Conservation (phyloP, 805 yeast species). For the Blastobotrys terrestris region DNA sequence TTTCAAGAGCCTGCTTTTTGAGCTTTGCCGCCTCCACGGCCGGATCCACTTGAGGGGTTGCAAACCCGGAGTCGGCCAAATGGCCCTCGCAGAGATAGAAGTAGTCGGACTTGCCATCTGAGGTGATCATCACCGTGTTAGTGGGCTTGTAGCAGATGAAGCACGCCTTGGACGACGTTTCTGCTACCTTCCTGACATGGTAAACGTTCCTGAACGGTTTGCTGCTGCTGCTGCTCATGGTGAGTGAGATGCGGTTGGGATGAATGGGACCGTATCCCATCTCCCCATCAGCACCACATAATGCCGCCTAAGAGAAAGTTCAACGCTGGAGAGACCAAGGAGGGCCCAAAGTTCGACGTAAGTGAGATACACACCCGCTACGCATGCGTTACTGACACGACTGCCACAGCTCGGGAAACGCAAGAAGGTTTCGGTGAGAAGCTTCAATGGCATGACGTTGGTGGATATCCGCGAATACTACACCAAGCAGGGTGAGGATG, state of each 20-base stretch:
- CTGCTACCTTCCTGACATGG: constrained; percentile 41
- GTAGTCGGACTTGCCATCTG: constrained; percentile 41
- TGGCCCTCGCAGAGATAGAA: constrained; percentile 50
- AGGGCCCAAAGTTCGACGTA: constrained; percentile 2
- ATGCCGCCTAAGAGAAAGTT: constrained; percentile 1
- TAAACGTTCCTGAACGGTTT: constrained; percentile 39
- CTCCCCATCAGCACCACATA: neutral
- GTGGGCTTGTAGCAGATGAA: constrained; percentile 50
- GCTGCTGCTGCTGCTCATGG: neutral
- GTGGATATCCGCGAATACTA: constrained; percentile 86
- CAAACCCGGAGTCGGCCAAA: constrained; percentile 43
- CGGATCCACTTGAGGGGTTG: constrained; percentile 36
- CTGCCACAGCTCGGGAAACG: constrained; percentile 45
- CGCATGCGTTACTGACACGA: neutral
- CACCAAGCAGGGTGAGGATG: constrained; percentile 39
- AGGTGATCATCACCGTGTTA: constrained; percentile 41
- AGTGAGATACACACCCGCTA: neutral
- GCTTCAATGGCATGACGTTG: constrained; percentile 57
- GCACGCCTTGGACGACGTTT: constrained; percentile 41
- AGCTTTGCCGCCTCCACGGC: constrained; percentile 31
- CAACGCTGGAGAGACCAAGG: neutral
- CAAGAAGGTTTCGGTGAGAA: constrained; percentile 68
- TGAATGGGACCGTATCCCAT: neutral
- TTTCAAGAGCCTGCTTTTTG: constrained; percentile 21
- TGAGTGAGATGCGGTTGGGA: neutral